These are phyloP conservation scores for Xylaria polymorpha DNA, from an alignment of 2,329 filamentous ascomycete species.

Conservation along the genomic window DNA sequence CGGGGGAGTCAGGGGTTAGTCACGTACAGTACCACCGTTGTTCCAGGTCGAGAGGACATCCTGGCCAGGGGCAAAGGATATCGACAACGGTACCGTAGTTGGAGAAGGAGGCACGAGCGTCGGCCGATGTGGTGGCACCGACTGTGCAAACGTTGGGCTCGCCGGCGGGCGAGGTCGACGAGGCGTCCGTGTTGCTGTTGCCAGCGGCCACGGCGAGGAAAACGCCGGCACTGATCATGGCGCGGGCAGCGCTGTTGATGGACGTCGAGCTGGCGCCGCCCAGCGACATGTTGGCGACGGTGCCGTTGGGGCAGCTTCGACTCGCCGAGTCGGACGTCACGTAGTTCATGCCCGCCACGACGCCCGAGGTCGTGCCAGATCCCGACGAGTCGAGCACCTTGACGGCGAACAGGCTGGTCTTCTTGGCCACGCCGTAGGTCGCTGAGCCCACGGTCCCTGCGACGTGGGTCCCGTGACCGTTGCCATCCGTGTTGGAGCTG, in stretches of 20 bases:
- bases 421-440: slow-evolving; percentile 61
- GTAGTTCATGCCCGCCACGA: slow-evolving; percentile 53
- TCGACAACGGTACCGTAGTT: slow-evolving; percentile 62
- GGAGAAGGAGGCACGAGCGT: slow-evolving; percentile 58
- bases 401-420: slow-evolving; percentile 55
- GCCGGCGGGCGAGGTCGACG: slow-evolving; percentile 60
- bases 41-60: slow-evolving; percentile 57
- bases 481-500: slow-evolving; percentile 51
- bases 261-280: slow-evolving; percentile 59
- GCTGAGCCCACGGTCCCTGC: slow-evolving; percentile 49
- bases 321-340: slow-evolving; percentile 59
- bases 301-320: slow-evolving; percentile 54
- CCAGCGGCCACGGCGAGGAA: slow-evolving; percentile 67
- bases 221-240: slow-evolving; percentile 59
- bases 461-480: slow-evolving; percentile 59
- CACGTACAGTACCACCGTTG: slow-evolving; percentile 49
- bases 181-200: slow-evolving; percentile 58
- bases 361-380: slow-evolving; percentile 47
- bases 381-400: slow-evolving; percentile 57
- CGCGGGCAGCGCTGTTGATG: slow-evolving; percentile 62
- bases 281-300: slow-evolving; percentile 68
- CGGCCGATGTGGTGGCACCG: slow-evolving; percentile 58
- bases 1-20: not conserved
- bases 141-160: slow-evolving; percentile 63
- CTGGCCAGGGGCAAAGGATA: slow-evolving; percentile 58